A percentile compares a stretch with the other conserved stretches of the same genome.
Evolutionary conservation across 179 eudicot species (phyloP).

Genomic region (Carnegiea gigantea): DNA sequence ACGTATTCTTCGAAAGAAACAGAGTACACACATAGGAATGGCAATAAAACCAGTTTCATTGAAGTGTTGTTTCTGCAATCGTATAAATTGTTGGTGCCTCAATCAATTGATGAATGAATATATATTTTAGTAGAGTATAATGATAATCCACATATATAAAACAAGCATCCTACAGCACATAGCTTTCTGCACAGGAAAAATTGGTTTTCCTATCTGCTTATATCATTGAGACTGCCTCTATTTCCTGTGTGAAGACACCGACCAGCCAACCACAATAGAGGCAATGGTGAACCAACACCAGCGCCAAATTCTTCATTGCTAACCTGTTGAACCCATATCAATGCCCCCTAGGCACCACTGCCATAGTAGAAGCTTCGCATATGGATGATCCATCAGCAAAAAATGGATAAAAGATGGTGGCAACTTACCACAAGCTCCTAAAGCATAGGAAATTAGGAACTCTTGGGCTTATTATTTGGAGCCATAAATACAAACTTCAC

Average conservation of each 20-base stretch:
- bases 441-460: background rate
- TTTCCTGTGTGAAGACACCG: background rate
- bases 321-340: background rate
- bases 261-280: background rate
- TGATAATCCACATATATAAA: too few relatives aligned
- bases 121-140: background rate
- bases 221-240: background rate
- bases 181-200: background rate
- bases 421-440: conserved; percentile 1
- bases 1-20: too few relatives aligned
- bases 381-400: conserved; percentile 1
- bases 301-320: background rate
- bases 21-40: too few relatives aligned
- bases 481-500: background rate
- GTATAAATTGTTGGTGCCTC: background rate
- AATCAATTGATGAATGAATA: background rate
- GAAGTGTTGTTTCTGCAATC: background rate
- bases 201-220: background rate
- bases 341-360: background rate
- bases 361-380: background rate
- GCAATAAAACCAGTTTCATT: background rate
- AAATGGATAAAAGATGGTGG: background rate
- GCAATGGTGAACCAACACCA: background rate
- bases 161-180: background rate
- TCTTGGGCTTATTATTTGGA: background rate